Evolutionary conservation across 257 asterid species (phyloP).

Genomic region (Jasminum sambac): DNA sequence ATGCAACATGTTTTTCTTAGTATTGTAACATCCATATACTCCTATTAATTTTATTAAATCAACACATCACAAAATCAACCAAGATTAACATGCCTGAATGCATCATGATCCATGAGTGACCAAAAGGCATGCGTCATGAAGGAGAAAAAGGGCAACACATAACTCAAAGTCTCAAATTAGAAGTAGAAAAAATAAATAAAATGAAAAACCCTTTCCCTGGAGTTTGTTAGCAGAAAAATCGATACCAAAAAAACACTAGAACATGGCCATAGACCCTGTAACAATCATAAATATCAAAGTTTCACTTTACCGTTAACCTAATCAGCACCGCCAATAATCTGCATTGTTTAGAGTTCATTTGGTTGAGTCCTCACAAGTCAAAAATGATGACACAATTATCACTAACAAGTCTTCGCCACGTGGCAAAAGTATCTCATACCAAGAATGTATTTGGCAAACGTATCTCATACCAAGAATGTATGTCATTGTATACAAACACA

Average conservation of each 20-base stretch:
- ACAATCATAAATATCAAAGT: too few species aligned
- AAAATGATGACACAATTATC: neutral
- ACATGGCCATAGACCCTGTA: too few species aligned
- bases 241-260: too few species aligned
- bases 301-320: too few species aligned
- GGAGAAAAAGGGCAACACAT: neutral
- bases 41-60: too few species aligned
- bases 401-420: neutral
- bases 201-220: neutral
- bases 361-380: neutral
- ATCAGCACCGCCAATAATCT: too few species aligned
- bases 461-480: conserved; percentile 39
- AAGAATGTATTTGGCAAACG: conserved; percentile 38
- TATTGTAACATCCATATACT: too few species aligned
- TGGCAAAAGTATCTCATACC: conserved; percentile 27
- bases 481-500: conserved; percentile 28
- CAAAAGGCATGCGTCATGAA: neutral
- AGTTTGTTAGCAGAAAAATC: neutral
- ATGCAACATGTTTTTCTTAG: too few species aligned
- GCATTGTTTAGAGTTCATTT: neutral
- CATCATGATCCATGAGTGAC: too few species aligned
- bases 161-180: neutral
- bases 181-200: too few species aligned
- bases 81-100: too few species aligned
- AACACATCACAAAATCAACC: too few species aligned